Percentiles rank a stretch among this genome's conserved stretches.
Conservation (phyloP, 179 eudicot genomes). For the Silene noctiflora region DNA sequence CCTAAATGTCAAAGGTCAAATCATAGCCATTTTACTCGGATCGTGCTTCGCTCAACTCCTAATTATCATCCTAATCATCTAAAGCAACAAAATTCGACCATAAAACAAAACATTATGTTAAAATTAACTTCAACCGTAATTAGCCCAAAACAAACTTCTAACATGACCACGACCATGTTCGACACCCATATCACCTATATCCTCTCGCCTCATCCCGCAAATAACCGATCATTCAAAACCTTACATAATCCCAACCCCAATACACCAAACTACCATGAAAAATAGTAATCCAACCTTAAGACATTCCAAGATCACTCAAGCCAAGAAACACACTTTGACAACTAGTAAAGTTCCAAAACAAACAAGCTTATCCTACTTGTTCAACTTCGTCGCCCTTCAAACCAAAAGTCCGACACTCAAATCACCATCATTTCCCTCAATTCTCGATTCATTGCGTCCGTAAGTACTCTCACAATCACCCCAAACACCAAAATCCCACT, state of each 20-base stretch:
- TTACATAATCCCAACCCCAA: conserved; percentile 16
- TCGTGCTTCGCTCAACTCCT: conserved; percentile 23
- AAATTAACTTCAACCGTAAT: conserved; percentile 6
- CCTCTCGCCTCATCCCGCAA: neutral
- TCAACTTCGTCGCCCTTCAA: conserved; percentile 34
- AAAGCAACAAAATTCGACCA: neutral
- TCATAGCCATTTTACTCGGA: conserved; percentile 8
- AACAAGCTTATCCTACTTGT: conserved; percentile 22
- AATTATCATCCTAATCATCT: conserved; percentile 10
- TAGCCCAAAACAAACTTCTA: conserved; percentile 18
- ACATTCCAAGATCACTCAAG: conserved; percentile 36
- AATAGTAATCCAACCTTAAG: conserved; percentile 28
- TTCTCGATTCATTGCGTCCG: conserved; percentile 25
- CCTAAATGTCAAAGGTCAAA: conserved; percentile 23
- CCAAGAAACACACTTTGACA: conserved; percentile 50
- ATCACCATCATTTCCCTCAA: conserved; percentile 17
- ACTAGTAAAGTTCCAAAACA: too few relatives aligned
- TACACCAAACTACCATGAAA: too few relatives aligned
- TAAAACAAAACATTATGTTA: neutral
- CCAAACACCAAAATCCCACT: neutral
- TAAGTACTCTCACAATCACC: conserved; percentile 16
- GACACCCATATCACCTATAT: conserved; percentile 20
- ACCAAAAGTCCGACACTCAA: conserved; percentile 18
- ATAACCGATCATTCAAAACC: conserved; percentile 28
- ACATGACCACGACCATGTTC: conserved; percentile 32